Percentiles rank a stretch among this genome's conserved stretches.
phyloP scores from a whole-genome alignment of 169 alveolate species.

The Plasmodium gallinaceum region DNA sequence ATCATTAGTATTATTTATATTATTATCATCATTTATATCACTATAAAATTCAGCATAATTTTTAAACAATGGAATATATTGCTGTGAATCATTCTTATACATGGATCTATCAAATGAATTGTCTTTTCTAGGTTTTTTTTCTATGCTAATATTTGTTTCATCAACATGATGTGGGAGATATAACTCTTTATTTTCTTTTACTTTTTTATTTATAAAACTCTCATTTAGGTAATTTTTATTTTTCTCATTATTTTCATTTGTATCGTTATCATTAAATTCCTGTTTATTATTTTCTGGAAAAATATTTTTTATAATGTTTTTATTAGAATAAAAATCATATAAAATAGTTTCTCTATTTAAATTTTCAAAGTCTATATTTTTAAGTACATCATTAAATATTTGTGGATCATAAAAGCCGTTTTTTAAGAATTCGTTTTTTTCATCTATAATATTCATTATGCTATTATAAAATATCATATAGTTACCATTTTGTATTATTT shows the following conservation, averaged over 20 bases:
- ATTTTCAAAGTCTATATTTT: conserved; percentile 26
- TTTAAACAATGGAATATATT: conserved; percentile 25
- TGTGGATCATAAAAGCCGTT: conserved; percentile 59
- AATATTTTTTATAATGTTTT: conserved; percentile 27
- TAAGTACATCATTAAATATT: conserved; percentile 45
- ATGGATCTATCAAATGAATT: conserved; percentile 22
- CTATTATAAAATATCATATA: conserved; percentile 39
- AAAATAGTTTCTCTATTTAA: conserved; percentile 30
- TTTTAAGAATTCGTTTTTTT: conserved; percentile 16
- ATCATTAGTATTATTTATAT: not conserved
- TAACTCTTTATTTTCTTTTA: conserved; percentile 16
- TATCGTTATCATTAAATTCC: not conserved
- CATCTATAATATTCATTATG: conserved; percentile 53
- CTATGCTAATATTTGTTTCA: conserved; percentile 14
- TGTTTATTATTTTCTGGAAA: conserved; percentile 12
- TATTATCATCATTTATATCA: conserved; percentile 1
- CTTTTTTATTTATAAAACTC: conserved; percentile 6
- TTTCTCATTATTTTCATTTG: conserved; percentile 7
- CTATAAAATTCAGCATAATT: conserved; percentile 20
- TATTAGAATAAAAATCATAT: conserved; percentile 48
- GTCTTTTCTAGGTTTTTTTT: conserved; percentile 23
- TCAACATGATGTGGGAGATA: not conserved
- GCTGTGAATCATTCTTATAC: conserved; percentile 17
- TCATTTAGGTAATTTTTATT: conserved; percentile 31
- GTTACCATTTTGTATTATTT: conserved; percentile 51